Base-by-base conservation (phyloP, 1,284 basidiomycete species). In the Leccinum discolor region DNA sequence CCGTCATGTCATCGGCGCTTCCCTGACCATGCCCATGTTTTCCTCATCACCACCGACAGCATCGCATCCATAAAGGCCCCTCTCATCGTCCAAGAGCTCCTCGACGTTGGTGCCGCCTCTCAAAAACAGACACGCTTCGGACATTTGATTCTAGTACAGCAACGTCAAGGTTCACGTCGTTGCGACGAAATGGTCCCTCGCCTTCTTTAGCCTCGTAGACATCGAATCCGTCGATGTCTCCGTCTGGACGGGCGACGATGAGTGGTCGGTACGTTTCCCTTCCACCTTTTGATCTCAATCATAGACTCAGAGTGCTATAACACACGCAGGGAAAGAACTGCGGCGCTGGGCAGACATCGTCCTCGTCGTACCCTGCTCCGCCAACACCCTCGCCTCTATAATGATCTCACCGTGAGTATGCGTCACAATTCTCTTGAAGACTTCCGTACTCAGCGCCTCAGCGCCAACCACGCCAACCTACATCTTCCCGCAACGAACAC, bases 401-500 rank as follows among this genome's bases (percentile, higher is more conserved):
- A 26, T 5, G 5, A 26, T 26, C 26, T 26, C 26, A 26, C 26
- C 26, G 26, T 26, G 26, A 26, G 26, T 26, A 5, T 26, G 26
- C 26, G 26, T 26, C 26, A 26, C 5, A 5, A 26, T 26, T 26
- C 5, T 26, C 26, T 26, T 26, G 26, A 56, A 97, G 95, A 96
- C 96, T 2, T 96, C 93, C 5, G 82, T 99, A 8, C 85, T 99
- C 66, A 89, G 96, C n/a, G 97, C 96, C 0, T 82, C 98, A 0
- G 83, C 91, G 8, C 91, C 94, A 0, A 84, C 84, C 2, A 97
- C 92, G 0, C 91, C 92, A 2, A 95, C 94, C 16, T 92, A 91
- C 71, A 79, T 99, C 38, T 99, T 96, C 73, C 98, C 4, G 97
- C 98, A 0, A 99, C 99, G 97, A 99, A 99, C 77, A 99, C 96